These are phyloP conservation scores for Candida caryicola DNA, from an alignment of 805 yeast genomes.

Conservation along the genomic window DNA sequence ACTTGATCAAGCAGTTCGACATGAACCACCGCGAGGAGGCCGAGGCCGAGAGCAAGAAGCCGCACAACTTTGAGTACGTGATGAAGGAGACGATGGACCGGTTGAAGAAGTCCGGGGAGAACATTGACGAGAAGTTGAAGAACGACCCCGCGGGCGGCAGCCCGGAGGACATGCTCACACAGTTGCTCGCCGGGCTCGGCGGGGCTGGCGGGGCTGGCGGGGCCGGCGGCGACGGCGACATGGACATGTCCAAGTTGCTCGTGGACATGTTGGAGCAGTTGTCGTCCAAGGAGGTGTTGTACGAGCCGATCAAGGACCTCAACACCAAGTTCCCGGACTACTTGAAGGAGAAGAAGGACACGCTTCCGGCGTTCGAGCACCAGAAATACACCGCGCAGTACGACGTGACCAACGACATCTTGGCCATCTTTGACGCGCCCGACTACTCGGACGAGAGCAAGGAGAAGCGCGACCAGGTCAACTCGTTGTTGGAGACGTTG, in stretches of 20 bases:
- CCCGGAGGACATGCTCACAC: conserved; percentile 57
- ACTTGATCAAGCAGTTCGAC: conserved; percentile 44
- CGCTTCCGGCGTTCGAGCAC: conserved; percentile 45
- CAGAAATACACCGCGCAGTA: conserved; percentile 60
- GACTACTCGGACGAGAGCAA: conserved; percentile 54
- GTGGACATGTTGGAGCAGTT: conserved; percentile 77
- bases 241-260: conserved; percentile 63
- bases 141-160: conserved; percentile 40
- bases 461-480: conserved; percentile 48
- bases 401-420: conserved; percentile 56
- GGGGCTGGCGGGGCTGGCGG: conserved; percentile 28
- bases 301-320: conserved; percentile 84
- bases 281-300: conserved; percentile 79
- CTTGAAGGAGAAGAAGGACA: conserved; percentile 52
- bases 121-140: conserved; percentile 58
- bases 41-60: conserved; percentile 25
- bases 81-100: conserved; percentile 79
- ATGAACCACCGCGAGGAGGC: conserved; percentile 30
- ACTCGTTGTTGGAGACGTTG: conserved; percentile 59
- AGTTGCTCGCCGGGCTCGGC: conserved; percentile 51
- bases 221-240: conserved; percentile 39
- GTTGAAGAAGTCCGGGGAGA: conserved; percentile 70
- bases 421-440: conserved; percentile 63
- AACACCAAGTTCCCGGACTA: conserved; percentile 69
- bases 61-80: conserved; percentile 61